phyloP scores from a whole-genome alignment of 345 rosid genomes.

The Luvunga scandens region DNA sequence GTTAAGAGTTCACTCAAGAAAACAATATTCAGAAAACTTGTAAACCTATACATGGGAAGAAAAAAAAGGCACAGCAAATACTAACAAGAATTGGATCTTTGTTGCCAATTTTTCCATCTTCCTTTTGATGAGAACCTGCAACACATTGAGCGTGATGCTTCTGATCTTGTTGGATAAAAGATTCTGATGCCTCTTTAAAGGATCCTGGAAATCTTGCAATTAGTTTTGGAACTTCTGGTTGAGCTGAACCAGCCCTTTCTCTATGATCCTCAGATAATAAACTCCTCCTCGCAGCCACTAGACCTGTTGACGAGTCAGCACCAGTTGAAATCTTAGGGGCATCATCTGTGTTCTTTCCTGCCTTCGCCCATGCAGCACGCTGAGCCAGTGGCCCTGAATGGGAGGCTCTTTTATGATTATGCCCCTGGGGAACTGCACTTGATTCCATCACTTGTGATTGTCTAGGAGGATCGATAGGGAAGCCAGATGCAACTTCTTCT shows the following conservation, averaged over 20 bases:
- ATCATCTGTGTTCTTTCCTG: slow-evolving; percentile 62
- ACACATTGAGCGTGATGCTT: slow-evolving; percentile 43
- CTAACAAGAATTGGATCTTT: slow-evolving; percentile 81
- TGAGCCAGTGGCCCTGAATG: slow-evolving; percentile 92
- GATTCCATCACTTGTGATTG: slow-evolving; percentile 73
- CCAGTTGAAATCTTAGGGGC: slow-evolving; percentile 52
- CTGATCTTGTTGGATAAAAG: slow-evolving; percentile 49
- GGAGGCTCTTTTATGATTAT: slow-evolving; percentile 76
- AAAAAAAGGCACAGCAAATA: slow-evolving; percentile 3
- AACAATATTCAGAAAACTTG: not conserved
- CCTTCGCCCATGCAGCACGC: slow-evolving; percentile 73
- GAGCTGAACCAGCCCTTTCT: slow-evolving; percentile 46
- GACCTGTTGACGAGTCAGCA: slow-evolving; percentile 57
- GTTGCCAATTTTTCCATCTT: slow-evolving; percentile 59
- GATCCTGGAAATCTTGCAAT: slow-evolving; percentile 85
- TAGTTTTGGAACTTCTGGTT: slow-evolving; percentile 56
- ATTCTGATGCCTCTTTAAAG: slow-evolving; percentile 79
- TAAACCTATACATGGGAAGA: not conserved
- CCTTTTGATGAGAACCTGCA: slow-evolving; percentile 41
- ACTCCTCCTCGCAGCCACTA: slow-evolving; percentile 58
- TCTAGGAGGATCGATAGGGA: slow-evolving; percentile 97
- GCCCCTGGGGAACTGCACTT: slow-evolving; percentile 54
- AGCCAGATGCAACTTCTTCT: slow-evolving; percentile 97
- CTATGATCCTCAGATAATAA: slow-evolving; percentile 53
- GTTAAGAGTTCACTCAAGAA: not conserved